These are phyloP conservation scores for Penicillium ochrochloron DNA, from an alignment of 495 filamentous ascomycete species.

Conservation along the genomic window DNA sequence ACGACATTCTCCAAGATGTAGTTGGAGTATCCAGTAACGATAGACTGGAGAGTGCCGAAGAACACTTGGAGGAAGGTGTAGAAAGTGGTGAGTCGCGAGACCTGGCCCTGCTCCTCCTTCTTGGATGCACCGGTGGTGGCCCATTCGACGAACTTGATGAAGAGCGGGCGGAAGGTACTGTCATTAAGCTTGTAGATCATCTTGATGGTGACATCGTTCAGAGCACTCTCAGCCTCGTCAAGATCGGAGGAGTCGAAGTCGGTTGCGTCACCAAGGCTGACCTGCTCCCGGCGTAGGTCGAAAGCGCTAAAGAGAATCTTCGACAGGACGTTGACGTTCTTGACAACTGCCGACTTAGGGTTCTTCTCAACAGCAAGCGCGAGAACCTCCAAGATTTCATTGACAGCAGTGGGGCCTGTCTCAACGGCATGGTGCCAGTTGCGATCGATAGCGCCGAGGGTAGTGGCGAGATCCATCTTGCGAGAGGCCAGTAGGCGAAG, in stretches of 20 bases:
- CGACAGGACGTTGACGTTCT: constrained; percentile 68
- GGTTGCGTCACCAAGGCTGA: constrained; percentile 39
- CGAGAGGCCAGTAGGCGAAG: constrained; percentile 68
- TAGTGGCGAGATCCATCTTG: constrained; percentile 68
- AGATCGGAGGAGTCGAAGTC: constrained; percentile 55
- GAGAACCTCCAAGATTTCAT: constrained; percentile 69
- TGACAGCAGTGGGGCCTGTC: constrained; percentile 63
- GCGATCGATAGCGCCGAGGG: constrained; percentile 69
- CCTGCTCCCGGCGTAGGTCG: constrained; percentile 68
- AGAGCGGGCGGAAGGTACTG: constrained; percentile 92
- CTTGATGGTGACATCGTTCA: constrained; percentile 73
- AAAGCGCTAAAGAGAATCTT: constrained; percentile 71
- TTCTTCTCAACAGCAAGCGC: constrained; percentile 72
- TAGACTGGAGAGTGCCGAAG: constrained; percentile 85
- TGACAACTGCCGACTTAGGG: constrained; percentile 72
- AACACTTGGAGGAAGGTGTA: constrained; percentile 80
- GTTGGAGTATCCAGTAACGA: constrained; percentile 87
- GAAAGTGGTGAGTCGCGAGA: constrained; percentile 66
- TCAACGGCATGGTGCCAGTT: constrained; percentile 68
- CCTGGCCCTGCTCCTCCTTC: constrained; percentile 58
- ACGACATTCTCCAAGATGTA: constrained; percentile 79
- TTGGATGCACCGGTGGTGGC: constrained; percentile 59
- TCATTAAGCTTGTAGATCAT: constrained; percentile 98
- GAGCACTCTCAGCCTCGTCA: constrained; percentile 63
- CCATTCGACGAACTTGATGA: constrained; percentile 82